Evolutionary conservation across 208 protist genomes (phyloP).

Genomic region (Sergeia podlipaevii): DNA sequence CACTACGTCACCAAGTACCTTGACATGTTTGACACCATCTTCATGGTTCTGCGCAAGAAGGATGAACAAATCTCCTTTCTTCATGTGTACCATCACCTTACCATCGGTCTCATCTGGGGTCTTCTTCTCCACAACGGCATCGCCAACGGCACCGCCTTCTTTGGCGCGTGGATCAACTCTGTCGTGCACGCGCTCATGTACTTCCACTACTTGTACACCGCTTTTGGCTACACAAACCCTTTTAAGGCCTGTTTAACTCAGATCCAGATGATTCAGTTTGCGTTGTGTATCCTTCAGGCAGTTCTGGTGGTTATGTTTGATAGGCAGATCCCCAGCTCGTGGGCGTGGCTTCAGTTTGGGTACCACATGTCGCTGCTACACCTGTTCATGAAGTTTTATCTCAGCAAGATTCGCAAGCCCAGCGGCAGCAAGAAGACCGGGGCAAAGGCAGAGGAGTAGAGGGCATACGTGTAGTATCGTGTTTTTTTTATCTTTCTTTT

Average conservation of each 20-base stretch:
- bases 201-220: constrained; percentile 87
- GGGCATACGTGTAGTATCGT: neutral
- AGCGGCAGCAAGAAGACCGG: constrained; percentile 12
- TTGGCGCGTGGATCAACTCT: constrained; percentile 89
- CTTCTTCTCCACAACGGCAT: constrained; percentile 80
- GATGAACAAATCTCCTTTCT: constrained; percentile 85
- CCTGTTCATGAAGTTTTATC: constrained; percentile 82
- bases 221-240: constrained; percentile 82
- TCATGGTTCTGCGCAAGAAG: constrained; percentile 89
- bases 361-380: constrained; percentile 86
- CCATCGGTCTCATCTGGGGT: constrained; percentile 86
- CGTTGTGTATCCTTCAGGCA: constrained; percentile 79
- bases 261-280: constrained; percentile 87
- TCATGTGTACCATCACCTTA: constrained; percentile 90
- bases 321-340: constrained; percentile 46
- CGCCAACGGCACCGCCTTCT: constrained; percentile 85
- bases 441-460: constrained; percentile 1
- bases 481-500: constrained; percentile 7
- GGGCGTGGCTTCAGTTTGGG: constrained; percentile 65
- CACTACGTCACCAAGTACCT: constrained; percentile 89
- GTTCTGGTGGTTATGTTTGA: constrained; percentile 56
- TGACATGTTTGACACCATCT: constrained; percentile 88
- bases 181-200: constrained; percentile 91
- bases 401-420: constrained; percentile 19
- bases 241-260: constrained; percentile 84